phyloP scores from a whole-genome alignment of 164 flowering plant genomes.

The Litsea cubeba region DNA sequence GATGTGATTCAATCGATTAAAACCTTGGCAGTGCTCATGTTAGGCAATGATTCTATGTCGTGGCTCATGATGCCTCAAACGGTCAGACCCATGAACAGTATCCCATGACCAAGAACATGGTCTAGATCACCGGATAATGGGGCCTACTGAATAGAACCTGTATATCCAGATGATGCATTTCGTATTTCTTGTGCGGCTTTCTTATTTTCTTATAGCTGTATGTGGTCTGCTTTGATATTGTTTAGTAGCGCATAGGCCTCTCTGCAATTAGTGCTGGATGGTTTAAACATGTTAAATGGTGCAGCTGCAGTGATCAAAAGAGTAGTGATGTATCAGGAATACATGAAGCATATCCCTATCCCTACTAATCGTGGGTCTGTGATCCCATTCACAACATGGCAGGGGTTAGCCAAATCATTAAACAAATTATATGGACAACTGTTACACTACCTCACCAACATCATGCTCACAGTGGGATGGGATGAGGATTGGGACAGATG shows the following conservation, averaged over 20 bases:
- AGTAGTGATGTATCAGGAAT: constrained; percentile 80
- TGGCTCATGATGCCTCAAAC: neutral
- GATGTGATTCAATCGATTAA: too few relatives aligned
- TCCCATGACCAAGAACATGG: neutral
- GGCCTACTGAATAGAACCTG: neutral
- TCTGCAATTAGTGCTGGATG: neutral
- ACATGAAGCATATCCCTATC: constrained; percentile 73
- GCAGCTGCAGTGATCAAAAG: constrained; percentile 49
- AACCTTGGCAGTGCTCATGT: too few relatives aligned
- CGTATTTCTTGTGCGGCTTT: neutral
- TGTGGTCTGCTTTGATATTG: neutral
- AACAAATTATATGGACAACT: constrained; percentile 79
- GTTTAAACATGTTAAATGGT: constrained; percentile 16
- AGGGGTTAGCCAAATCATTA: constrained; percentile 62
- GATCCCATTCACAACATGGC: constrained; percentile 69
- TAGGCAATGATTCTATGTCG: too few relatives aligned
- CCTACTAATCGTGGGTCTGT: constrained; percentile 57
- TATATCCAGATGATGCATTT: neutral
- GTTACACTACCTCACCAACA: constrained; percentile 81
- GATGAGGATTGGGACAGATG: constrained; percentile 41
- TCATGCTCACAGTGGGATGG: constrained; percentile 64
- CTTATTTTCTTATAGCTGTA: neutral
- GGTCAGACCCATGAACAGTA: neutral
- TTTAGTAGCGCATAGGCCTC: neutral
- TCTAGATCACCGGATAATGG: neutral